phyloP scores from a whole-genome alignment of 176 grass and related monocot genomes.

The Carex kokanica region DNA sequence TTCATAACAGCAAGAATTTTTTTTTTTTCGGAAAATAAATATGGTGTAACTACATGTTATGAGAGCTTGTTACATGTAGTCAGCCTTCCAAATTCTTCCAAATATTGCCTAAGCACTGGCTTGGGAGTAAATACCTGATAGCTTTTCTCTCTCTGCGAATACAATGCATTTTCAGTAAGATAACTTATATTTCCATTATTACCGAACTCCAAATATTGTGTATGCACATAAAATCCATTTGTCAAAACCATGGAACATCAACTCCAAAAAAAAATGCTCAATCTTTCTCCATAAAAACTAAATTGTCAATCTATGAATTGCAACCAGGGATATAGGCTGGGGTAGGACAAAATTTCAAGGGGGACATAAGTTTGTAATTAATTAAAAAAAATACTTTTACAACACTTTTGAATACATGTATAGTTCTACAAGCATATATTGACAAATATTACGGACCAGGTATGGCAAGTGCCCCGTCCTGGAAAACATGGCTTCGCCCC shows the following conservation, averaged over 20 bases:
- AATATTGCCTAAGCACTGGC: conserved; percentile 19
- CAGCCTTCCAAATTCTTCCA: conserved; percentile 24
- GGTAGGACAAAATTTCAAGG: not conserved
- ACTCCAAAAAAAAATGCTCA: not conserved
- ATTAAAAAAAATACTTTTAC: not conserved
- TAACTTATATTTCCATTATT: not conserved
- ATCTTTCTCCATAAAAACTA: not conserved
- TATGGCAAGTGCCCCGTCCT: not conserved
- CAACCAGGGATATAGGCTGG: no score
- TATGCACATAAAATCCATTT: not conserved
- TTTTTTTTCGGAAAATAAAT: conserved; percentile 27
- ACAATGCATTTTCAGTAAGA: conserved; percentile 1
- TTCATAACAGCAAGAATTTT: conserved; percentile 27
- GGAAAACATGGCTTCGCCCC: not conserved
- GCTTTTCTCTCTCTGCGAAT: not conserved
- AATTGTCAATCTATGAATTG: not conserved
- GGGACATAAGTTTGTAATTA: not conserved
- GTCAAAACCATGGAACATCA: not conserved
- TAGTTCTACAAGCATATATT: not conserved
- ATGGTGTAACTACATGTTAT: conserved; percentile 19
- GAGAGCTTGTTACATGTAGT: conserved; percentile 18
- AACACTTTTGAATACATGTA: not conserved
- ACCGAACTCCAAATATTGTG: not conserved
- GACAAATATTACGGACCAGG: not conserved
- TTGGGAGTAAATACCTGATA: conserved; percentile 25